Percentiles rank a stretch among this genome's conserved stretches.
These are phyloP conservation scores for Aspergillaceae sp. DNA, from an alignment of 2,329 filamentous ascomycete species.

Conservation along the genomic window DNA sequence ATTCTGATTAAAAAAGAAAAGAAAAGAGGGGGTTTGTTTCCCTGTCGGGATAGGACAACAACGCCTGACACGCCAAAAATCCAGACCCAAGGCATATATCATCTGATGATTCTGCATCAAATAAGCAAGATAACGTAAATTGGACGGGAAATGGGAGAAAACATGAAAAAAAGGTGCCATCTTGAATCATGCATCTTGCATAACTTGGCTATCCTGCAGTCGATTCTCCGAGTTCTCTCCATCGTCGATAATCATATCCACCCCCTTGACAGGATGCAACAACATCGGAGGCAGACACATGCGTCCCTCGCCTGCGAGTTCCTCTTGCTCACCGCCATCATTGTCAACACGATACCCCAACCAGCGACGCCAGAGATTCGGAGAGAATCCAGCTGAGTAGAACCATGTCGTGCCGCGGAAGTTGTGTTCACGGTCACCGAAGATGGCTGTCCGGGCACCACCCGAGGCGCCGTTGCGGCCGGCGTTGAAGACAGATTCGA, in stretches of 20 bases:
- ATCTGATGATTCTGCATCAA: too few relatives aligned
- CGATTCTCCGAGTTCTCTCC: conserved; percentile 10
- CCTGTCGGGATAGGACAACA: too few relatives aligned
- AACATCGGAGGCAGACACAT: conserved; percentile 91
- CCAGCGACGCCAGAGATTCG: conserved; percentile 78
- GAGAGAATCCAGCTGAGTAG: conserved; percentile 75
- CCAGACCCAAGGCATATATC: too few relatives aligned
- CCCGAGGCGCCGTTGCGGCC: conserved; percentile 66
- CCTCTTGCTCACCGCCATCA: conserved; percentile 68
- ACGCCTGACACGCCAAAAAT: too few relatives aligned
- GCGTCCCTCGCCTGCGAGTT: conserved; percentile 64
- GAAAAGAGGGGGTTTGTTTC: too few relatives aligned
- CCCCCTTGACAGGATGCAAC: conserved; percentile 76
- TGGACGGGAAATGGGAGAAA: too few relatives aligned
- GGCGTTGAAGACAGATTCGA: conserved; percentile 71
- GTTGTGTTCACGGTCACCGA: conserved; percentile 82
- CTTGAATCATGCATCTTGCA: too few relatives aligned
- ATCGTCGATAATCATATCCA: conserved; percentile 47
- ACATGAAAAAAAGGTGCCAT: too few relatives aligned
- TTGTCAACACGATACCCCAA: conserved; percentile 72
- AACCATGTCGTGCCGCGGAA: conserved; percentile 84
- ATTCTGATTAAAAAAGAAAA: too few relatives aligned
- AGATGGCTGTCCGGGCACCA: conserved; percentile 63
- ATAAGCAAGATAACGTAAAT: too few relatives aligned
- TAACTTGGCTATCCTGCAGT: neutral